phyloP scores from a whole-genome alignment of 441 rosid species.

The Adansonia madagascariensis region DNA sequence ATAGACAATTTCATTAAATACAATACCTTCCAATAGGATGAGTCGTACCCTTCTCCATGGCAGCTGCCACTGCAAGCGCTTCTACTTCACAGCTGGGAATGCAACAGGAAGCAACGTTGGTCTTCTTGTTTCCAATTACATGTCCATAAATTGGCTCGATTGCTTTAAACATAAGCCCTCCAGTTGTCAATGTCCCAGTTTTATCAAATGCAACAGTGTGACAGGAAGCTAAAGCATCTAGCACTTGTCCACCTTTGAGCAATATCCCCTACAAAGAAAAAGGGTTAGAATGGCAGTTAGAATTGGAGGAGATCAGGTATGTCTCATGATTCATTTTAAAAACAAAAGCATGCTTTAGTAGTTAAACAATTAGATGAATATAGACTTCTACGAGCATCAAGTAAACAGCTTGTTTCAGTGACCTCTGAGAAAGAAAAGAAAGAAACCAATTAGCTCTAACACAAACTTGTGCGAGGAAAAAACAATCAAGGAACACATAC shows the following conservation, averaged over 20 bases:
- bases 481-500: neutral
- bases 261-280: conserved; percentile 68
- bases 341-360: neutral
- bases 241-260: conserved; percentile 89
- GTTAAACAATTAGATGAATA: conserved; percentile 3
- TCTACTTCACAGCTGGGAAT: conserved; percentile 83
- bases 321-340: neutral
- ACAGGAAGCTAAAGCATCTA: conserved; percentile 91
- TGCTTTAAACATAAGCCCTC: conserved; percentile 89
- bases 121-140: conserved; percentile 33
- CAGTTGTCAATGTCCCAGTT: conserved; percentile 94
- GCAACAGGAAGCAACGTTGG: conserved; percentile 58
- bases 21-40: conserved; percentile 94
- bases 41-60: conserved; percentile 97
- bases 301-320: neutral
- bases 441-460: neutral
- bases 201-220: conserved; percentile 89
- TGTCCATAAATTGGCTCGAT: conserved; percentile 93
- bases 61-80: conserved; percentile 97
- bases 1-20: neutral
- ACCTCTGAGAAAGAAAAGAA: neutral
- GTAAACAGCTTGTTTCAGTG: neutral
- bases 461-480: neutral
- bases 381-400: neutral
- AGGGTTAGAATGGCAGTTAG: conserved; percentile 25